Conservation (phyloP, 2,329 filamentous ascomycete genomes). For the Talaromyces albobiverticillius region DNA sequence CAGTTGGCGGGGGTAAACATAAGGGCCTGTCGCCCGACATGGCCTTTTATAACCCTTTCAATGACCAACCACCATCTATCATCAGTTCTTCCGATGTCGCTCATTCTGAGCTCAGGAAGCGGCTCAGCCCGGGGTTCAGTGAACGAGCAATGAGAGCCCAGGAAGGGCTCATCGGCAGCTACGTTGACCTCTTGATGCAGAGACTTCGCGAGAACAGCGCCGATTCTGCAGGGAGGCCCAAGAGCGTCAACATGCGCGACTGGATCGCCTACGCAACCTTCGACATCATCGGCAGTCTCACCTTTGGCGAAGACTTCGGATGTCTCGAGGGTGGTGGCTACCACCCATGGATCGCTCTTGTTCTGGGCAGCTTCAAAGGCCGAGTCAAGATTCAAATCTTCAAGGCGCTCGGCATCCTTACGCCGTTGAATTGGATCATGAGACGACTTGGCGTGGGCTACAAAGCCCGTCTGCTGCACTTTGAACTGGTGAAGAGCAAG, state of each 20-base stretch:
- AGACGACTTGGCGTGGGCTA: background rate
- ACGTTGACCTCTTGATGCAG: background rate
- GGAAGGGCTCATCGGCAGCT: background rate
- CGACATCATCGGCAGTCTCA: too few relatives aligned
- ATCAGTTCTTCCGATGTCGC: too few relatives aligned
- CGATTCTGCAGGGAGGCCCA: background rate
- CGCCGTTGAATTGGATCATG: background rate
- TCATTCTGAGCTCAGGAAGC: too few relatives aligned
- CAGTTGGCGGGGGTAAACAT: background rate
- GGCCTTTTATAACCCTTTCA: too few relatives aligned
- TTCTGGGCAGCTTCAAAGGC: background rate
- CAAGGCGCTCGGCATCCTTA: background rate
- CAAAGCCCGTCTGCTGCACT: too few relatives aligned
- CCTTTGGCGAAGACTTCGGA: too few relatives aligned
- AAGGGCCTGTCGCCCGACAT: too few relatives aligned
- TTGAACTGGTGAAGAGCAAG: too few relatives aligned
- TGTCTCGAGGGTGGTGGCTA: too few relatives aligned
- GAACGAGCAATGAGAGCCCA: background rate
- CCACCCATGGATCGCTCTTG: background rate
- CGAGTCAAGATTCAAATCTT: constrained; percentile 1
- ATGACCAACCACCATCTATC: too few relatives aligned
- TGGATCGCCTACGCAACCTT: too few relatives aligned
- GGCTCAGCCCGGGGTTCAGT: background rate
- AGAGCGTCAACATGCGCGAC: too few relatives aligned
- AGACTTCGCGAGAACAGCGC: background rate